Evolutionary conservation across 371 early-diverging fungal genomes (phyloP), one percentile per base, ranked within the genome.

Genomic region (Entomophthora muscae): DNA sequence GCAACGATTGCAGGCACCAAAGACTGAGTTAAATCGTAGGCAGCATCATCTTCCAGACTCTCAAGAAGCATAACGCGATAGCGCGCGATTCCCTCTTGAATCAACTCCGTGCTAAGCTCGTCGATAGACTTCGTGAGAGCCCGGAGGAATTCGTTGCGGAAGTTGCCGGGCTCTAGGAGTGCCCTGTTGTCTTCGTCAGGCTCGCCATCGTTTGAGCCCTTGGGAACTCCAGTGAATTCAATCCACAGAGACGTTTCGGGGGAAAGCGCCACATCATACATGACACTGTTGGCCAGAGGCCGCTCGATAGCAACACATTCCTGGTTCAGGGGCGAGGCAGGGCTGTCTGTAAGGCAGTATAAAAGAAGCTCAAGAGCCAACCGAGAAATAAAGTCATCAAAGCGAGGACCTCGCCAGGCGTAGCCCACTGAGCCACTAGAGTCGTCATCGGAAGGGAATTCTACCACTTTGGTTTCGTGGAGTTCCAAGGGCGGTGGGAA

Each of bases 11-110:
- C 86, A 0, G 76, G 74, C 23, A 82, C 66, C 28, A 84, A 30
- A 31, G 70, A 70, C 0, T 69, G 69, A 13, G 80, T 73, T 13
- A 82, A 67, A 5, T 71, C 64, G 32, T 83, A 84, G 62, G 79
- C 79, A 0, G 86, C 84, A 58, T 80, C 77, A 26, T 82, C 78
- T 67, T 88, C 86, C 62, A 85, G 72, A 3, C 69, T 69, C 64
- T 78, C 75, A 32, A 72, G 69, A 60, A 74, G 62, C 56, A 69
- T 66, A n/a, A 77, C 72, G 22, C 75, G 72, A 57, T 71, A 71
- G 27, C 71, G 58, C 23, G 67, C 66, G 54, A 73, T 70, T 28
- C 71, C 61, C 0, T 66, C 66, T 26, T 32, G 53, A 66, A 75
- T 69, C 57, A 70, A 66, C 24, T 69, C 67, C 22, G 64, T 55